Conservation (phyloP, 1,284 basidiomycete species). For the Ceratobasidium sp. region DNA sequence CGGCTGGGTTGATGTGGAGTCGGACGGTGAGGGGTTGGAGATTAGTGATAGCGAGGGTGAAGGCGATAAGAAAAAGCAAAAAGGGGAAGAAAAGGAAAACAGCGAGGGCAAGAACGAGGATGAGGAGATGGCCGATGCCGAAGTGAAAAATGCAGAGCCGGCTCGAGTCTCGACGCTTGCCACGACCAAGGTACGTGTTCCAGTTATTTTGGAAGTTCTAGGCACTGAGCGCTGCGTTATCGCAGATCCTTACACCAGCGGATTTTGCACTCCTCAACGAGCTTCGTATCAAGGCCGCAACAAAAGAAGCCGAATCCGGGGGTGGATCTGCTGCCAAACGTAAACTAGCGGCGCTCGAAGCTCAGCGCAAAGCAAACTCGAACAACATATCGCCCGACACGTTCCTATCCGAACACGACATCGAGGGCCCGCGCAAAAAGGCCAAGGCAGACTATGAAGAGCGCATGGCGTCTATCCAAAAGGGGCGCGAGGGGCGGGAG, state of each 20-base stretch:
- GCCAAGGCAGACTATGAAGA: constrained; percentile 95
- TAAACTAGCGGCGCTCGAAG: constrained; percentile 83
- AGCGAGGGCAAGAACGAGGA: constrained; percentile 53
- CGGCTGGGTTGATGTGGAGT: constrained; percentile 89
- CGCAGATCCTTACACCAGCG: constrained; percentile 94
- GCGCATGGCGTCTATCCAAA: constrained; percentile 89
- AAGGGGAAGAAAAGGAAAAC: constrained; percentile 55
- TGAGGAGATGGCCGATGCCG: constrained; percentile 49
- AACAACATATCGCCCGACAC: constrained; percentile 55
- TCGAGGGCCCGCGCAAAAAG: constrained; percentile 95
- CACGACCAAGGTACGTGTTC: constrained; percentile 73
- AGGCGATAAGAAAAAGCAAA: constrained; percentile 58
- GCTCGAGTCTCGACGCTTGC: constrained; percentile 70
- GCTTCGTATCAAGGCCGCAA: constrained; percentile 85
- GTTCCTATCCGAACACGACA: constrained; percentile 91
- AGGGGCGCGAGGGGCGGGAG: constrained; percentile 94
- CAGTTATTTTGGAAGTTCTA: constrained; percentile 4
- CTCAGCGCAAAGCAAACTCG: constrained; percentile 66
- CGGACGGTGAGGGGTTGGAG: constrained; percentile 75
- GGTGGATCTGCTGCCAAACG: constrained; percentile 82
- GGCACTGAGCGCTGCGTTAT: constrained; percentile 7
- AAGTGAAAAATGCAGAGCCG: constrained; percentile 48
- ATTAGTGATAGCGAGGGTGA: constrained; percentile 91
- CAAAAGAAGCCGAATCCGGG: constrained; percentile 73
- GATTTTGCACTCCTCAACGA: constrained; percentile 96